A percentile compares a stretch with the other conserved stretches of the same genome.
Evolutionary conservation across 345 rosid genomes (phyloP).

Genomic region (Pistacia vera): DNA sequence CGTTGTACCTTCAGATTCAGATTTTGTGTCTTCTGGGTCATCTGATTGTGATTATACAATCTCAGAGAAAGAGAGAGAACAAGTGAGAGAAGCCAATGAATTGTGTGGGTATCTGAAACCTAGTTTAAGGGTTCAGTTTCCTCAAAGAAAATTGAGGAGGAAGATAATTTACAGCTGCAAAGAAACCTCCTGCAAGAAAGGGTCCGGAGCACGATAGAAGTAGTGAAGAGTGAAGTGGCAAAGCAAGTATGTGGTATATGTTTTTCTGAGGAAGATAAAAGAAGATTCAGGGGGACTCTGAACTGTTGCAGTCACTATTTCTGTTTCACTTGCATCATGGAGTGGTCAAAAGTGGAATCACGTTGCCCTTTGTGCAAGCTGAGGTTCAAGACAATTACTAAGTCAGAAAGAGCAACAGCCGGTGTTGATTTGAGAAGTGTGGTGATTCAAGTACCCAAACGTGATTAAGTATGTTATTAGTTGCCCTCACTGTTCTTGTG

Average conservation of each 20-base stretch:
- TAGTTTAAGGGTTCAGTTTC: constrained; percentile 55
- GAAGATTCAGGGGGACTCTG: constrained; percentile 78
- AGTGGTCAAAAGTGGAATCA: constrained; percentile 98
- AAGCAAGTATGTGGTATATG: constrained; percentile 93
- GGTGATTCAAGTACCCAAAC: constrained; percentile 74
- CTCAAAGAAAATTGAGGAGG: constrained; percentile 42
- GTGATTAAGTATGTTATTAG: constrained; percentile 75
- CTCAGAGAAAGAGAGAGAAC: constrained; percentile 97
- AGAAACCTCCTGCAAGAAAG: constrained; percentile 51
- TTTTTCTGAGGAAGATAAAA: constrained; percentile 87
- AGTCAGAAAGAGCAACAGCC: constrained; percentile 72
- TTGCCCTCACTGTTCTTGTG: constrained; percentile 10
- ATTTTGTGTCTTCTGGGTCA: constrained; percentile 55
- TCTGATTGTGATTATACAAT: constrained; percentile 80
- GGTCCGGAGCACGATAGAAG: constrained; percentile 83
- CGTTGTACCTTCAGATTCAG: constrained; percentile 70
- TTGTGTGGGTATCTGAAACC: constrained; percentile 45
- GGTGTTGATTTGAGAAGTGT: constrained; percentile 80
- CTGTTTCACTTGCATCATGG: constrained; percentile 95
- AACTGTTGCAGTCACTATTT: constrained; percentile 93
- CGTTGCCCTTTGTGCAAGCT: constrained; percentile 98
- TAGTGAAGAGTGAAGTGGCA: constrained; percentile 43
- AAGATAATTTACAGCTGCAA: constrained; percentile 40
- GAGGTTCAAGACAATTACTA: constrained; percentile 81
- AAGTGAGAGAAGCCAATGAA: constrained; percentile 68